These are phyloP conservation scores for Ailanthus altissimus DNA, from an alignment of 345 rosid genomes.

Conservation along the genomic window DNA sequence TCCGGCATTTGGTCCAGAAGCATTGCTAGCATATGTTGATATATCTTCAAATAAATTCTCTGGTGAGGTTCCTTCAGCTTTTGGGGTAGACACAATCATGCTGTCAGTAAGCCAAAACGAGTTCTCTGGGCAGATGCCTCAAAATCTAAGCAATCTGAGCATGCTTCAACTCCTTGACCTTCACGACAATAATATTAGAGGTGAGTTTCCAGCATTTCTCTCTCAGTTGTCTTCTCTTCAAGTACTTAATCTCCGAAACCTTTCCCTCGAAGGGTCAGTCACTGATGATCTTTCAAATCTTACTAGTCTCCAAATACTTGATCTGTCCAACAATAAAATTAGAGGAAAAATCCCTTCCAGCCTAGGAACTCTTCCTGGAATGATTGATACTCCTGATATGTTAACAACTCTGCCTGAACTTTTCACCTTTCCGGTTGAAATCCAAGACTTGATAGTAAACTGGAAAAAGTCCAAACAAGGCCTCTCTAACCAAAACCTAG, in stretches of 20 bases:
- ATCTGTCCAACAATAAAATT: conserved; percentile 36
- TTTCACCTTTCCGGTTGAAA: not conserved
- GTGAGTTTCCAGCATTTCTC: conserved; percentile 28
- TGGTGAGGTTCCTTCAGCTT: conserved; percentile 30
- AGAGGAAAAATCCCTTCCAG: conserved; percentile 32
- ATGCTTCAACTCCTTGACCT: conserved; percentile 39
- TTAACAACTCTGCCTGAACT: not conserved
- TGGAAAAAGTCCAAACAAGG: conserved; percentile 42
- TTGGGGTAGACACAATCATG: not conserved
- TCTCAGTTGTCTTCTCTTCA: conserved; percentile 31
- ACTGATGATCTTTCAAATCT: conserved; percentile 35
- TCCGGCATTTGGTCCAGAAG: conserved; percentile 17
- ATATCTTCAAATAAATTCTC: conserved; percentile 32
- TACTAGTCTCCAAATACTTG: conserved; percentile 34
- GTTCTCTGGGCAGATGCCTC: conserved; percentile 31
- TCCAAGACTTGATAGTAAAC: conserved; percentile 23
- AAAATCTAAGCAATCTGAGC: conserved; percentile 17
- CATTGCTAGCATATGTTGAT: not conserved
- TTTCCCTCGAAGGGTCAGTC: conserved; percentile 34
- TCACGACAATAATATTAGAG: conserved; percentile 38
- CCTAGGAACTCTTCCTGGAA: conserved; percentile 38
- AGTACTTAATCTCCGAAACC: conserved; percentile 39
- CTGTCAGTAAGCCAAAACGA: conserved; percentile 28
- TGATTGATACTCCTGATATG: conserved; percentile 21
- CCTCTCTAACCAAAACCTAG: conserved; percentile 15